phyloP scores from a whole-genome alignment of 192 early-diverging fungal species.

The Entomortierella chlamydospora region DNA sequence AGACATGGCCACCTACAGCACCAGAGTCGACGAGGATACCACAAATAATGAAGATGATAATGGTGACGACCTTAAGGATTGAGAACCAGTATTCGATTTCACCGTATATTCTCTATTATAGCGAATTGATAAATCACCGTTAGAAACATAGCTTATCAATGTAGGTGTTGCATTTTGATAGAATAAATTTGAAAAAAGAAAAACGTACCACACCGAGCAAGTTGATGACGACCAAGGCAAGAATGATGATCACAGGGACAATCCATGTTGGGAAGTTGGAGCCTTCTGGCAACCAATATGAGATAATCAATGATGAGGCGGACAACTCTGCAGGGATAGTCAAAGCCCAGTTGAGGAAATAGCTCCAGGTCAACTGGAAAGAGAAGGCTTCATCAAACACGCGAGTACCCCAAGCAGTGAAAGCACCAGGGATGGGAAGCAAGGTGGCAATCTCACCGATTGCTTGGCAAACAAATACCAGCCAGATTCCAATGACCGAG shows the following conservation, averaged over 20 bases:
- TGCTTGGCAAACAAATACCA: constrained; percentile 43
- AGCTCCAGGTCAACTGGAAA: constrained; percentile 62
- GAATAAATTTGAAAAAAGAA: not conserved
- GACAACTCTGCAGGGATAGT: constrained; percentile 77
- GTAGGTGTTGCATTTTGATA: not conserved
- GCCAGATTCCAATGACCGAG: constrained; percentile 36
- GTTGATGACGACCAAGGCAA: constrained; percentile 75
- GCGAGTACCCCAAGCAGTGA: constrained; percentile 75
- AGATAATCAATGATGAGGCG: constrained; percentile 81
- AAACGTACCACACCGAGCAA: constrained; percentile 75
- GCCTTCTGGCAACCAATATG: constrained; percentile 61
- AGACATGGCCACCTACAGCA: constrained; percentile 68
- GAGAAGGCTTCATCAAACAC: constrained; percentile 84
- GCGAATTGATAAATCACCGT: too few relatives aligned
- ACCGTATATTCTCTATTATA: constrained; percentile 69
- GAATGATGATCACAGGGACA: constrained; percentile 61
- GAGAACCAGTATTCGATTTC: constrained; percentile 90
- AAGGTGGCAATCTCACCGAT: constrained; percentile 89
- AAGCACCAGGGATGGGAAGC: constrained; percentile 82
- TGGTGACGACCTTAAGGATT: constrained; percentile 82
- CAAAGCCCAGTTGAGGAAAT: constrained; percentile 68
- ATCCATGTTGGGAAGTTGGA: constrained; percentile 46
- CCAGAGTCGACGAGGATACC: constrained; percentile 80
- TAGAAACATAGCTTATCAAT: too few relatives aligned
- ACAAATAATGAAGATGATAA: constrained; percentile 85